phyloP scores from a whole-genome alignment of 192 early-diverging fungal genomes.

The Backusella sp. region DNA sequence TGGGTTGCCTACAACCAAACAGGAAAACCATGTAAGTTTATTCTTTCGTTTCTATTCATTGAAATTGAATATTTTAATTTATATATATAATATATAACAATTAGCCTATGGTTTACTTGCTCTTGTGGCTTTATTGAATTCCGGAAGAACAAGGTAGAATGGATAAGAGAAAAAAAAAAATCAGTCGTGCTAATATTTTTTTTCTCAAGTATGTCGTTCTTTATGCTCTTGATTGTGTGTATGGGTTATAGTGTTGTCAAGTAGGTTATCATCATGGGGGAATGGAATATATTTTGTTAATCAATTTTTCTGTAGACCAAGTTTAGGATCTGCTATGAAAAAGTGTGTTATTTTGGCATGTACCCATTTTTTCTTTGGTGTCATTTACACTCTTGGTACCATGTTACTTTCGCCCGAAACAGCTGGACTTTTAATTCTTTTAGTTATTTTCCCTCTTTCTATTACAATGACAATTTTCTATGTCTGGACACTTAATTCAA shows the following conservation, averaged over 20 bases:
- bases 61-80: not conserved
- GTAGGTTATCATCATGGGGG: slow-evolving; percentile 37
- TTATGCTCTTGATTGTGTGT: slow-evolving; percentile 93
- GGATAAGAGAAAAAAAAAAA: not conserved
- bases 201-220: slow-evolving; percentile 80
- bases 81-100: slow-evolving; percentile 29
- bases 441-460: slow-evolving; percentile 87
- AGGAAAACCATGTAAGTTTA: slow-evolving; percentile 57
- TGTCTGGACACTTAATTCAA: slow-evolving; percentile 86
- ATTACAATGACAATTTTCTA: slow-evolving; percentile 92
- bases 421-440: slow-evolving; percentile 64
- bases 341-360: slow-evolving; percentile 75
- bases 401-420: slow-evolving; percentile 70
- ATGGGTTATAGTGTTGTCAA: slow-evolving; percentile 97
- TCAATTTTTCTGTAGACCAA: slow-evolving; percentile 54
- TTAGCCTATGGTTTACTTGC: slow-evolving; percentile 60
- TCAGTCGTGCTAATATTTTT: not conserved
- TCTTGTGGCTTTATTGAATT: slow-evolving; percentile 77
- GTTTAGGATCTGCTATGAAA: slow-evolving; percentile 88
- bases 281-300: not conserved
- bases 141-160: slow-evolving; percentile 67
- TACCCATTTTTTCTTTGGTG: slow-evolving; percentile 85
- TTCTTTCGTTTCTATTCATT: slow-evolving; percentile 38
- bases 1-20: slow-evolving; percentile 69
- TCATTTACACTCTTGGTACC: slow-evolving; percentile 82